These are phyloP conservation scores for Hermanozyma aechmeae DNA, from an alignment of 805 yeast genomes.

Conservation along the genomic window DNA sequence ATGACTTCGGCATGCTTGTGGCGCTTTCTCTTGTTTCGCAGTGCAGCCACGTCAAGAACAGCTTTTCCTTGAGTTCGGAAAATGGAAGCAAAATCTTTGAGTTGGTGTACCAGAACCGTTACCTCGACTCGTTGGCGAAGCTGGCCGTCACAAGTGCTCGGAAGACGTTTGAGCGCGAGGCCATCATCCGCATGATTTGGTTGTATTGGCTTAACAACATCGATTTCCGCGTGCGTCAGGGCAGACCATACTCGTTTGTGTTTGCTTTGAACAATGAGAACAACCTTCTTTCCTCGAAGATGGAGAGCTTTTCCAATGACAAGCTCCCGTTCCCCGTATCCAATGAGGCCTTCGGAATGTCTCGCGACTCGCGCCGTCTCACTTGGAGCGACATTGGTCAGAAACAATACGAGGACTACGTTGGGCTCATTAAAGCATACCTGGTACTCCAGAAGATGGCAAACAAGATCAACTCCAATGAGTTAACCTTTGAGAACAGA, in stretches of 20 bases:
- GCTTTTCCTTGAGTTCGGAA: constrained; percentile 6
- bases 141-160: constrained; percentile 4
- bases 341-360: constrained; percentile 3
- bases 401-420: no score
- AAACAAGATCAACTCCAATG: no score
- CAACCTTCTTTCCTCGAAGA: no score
- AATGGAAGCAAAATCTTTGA: constrained; percentile 11
- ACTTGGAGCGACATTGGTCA: constrained; percentile 1
- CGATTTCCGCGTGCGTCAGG: constrained; percentile 9
- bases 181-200: constrained; percentile 16
- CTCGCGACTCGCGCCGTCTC: constrained; percentile 1
- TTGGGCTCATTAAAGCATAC: no score
- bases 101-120: constrained; percentile 11
- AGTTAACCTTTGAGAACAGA: no score
- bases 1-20: constrained; percentile 17
- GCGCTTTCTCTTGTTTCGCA: constrained; percentile 12
- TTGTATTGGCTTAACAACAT: constrained; percentile 11
- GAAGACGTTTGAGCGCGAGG: constrained; percentile 15
- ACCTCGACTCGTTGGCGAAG: constrained; percentile 8
- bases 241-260: constrained; percentile 11
- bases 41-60: constrained; percentile 5
- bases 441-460: no score
- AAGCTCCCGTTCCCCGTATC: constrained; percentile 13
- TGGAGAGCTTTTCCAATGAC: constrained; percentile 3
- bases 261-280: no score